Percentiles rank a stretch among this genome's conserved stretches.
Conservation (phyloP, 805 yeast genomes). For the Candida railenensis region DNA sequence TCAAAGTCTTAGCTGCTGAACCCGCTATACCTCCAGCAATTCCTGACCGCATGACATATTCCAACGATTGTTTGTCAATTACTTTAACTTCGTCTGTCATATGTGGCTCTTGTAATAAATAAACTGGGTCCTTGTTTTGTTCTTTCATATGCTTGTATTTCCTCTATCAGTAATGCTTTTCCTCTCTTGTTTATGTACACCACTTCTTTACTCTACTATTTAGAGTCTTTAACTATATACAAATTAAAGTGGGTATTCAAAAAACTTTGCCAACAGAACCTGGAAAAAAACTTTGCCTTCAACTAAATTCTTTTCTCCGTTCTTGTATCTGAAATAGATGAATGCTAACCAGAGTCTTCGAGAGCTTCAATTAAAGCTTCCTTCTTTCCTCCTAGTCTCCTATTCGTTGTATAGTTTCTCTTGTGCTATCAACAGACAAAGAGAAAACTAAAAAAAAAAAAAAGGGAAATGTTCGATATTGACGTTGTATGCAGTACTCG, state of each 20-base stretch:
- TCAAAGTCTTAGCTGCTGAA: slow-evolving; percentile 89
- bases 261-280: not conserved
- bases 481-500: too few species aligned
- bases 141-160: too few species aligned
- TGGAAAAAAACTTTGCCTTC: too few species aligned
- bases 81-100: slow-evolving; percentile 30
- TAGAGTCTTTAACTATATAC: not conserved
- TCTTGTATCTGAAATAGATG: not conserved
- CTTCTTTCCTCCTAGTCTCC: not conserved
- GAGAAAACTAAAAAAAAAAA: too few species aligned
- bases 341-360: not conserved
- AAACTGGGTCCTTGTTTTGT: not conserved
- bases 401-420: not conserved
- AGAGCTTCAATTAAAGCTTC: not conserved
- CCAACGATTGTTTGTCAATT: slow-evolving; percentile 68
- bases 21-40: slow-evolving; percentile 96
- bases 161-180: too few species aligned
- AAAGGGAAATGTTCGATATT: too few species aligned
- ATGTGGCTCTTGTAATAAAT: slow-evolving; percentile 20
- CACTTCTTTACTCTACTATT: not conserved
- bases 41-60: slow-evolving; percentile 81
- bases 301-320: not conserved
- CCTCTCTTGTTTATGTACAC: not conserved
- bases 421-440: too few species aligned
- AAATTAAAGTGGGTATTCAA: not conserved